Conservation (phyloP, 208 protist species). For the Acanthamoeba sp. region DNA sequence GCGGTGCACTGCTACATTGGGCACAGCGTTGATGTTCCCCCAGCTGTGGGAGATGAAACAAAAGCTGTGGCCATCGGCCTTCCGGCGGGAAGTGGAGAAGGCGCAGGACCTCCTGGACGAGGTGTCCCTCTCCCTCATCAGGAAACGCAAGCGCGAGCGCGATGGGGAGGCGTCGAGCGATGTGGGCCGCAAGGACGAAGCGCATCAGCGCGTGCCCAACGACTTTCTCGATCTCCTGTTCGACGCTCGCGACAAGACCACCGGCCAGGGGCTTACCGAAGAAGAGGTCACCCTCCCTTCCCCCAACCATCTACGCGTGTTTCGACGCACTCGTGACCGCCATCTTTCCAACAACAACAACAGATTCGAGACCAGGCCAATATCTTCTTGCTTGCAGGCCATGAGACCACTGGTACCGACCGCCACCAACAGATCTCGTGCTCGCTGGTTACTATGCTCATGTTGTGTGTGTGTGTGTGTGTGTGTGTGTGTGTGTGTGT, state of each 20-base stretch:
- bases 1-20: background rate
- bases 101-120: constrained; percentile 28
- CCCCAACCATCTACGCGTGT: no score
- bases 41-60: constrained; percentile 13
- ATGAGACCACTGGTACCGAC: constrained; percentile 28
- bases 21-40: constrained; percentile 5
- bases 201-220: background rate
- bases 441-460: no score
- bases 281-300: background rate
- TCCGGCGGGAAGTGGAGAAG: background rate
- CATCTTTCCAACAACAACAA: no score
- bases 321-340: no score
- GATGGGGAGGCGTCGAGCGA: background rate
- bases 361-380: constrained; percentile 57
- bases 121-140: constrained; percentile 16
- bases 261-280: constrained; percentile 24
- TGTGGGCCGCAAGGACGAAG: background rate
- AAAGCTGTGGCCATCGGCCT: background rate
- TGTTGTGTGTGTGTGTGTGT: no score
- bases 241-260: constrained; percentile 58
- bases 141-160: constrained; percentile 44
- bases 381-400: constrained; percentile 32
- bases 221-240: constrained; percentile 57
- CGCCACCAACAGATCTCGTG: no score
- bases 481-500: no score